A percentile compares a stretch with the other conserved stretches of the same genome.
These are phyloP conservation scores for Vittaforma corneae DNA, from an alignment of 371 early-diverging fungal genomes.

Conservation along the genomic window DNA sequence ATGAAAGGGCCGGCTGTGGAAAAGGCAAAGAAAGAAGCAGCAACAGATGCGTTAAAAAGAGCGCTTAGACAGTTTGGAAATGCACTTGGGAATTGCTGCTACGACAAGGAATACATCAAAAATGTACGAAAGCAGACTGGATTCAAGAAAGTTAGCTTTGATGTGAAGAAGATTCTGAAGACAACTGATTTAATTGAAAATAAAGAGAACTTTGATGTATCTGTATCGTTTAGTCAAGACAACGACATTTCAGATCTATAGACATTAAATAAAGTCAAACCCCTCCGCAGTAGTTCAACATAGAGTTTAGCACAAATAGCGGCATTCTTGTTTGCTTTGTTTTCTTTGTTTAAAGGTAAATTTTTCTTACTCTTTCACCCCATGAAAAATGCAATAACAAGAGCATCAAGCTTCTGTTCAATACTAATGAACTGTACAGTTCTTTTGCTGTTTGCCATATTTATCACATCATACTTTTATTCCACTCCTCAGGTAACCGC, in stretches of 20 bases:
- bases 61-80: conserved; percentile 81
- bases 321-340: no score
- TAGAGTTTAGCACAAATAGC: no score
- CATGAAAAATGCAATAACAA: not conserved
- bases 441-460: not conserved
- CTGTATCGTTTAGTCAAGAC: not conserved
- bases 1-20: conserved; percentile 71
- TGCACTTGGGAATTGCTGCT: conserved; percentile 79
- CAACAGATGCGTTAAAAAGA: conserved; percentile 85
- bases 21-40: conserved; percentile 87
- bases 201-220: not conserved
- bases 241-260: not conserved
- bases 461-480: not conserved
- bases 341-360: no score
- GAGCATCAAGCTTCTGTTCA: not conserved
- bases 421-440: not conserved
- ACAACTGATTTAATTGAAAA: not conserved
- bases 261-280: not conserved
- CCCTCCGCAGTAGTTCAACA: no score
- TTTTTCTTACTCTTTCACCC: not conserved
- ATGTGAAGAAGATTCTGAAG: conserved; percentile 1
- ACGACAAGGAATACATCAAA: conserved; percentile 72
- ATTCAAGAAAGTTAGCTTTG: conserved; percentile 14
- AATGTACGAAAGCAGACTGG: conserved; percentile 58
- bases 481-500: not conserved